Percentiles rank a stretch among this genome's conserved stretches.
Evolutionary conservation across 1,284 basidiomycete genomes (phyloP).

Genomic region (Salmacisia buchloeana): DNA sequence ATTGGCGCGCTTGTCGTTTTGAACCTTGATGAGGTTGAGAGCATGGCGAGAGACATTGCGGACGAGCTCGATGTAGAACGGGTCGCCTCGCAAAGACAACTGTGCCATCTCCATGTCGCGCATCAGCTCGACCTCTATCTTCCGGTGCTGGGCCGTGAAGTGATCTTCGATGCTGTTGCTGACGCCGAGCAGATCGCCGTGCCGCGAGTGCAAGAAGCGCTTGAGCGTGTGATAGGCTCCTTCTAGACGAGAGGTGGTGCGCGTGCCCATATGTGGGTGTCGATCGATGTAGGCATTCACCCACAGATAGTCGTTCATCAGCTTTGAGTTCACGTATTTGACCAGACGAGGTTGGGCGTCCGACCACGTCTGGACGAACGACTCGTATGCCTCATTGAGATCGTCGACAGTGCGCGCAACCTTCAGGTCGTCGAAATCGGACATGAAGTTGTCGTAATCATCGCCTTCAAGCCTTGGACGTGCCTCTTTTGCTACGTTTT

Average conservation of each 20-base stretch:
- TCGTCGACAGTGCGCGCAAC: neutral
- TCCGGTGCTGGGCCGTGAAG: neutral
- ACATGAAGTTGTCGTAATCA: neutral
- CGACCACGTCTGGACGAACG: neutral
- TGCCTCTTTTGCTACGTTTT: neutral
- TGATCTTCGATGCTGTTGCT: neutral
- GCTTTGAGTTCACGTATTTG: neutral
- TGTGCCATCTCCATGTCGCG: neutral
- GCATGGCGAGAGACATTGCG: neutral
- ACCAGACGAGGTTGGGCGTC: neutral
- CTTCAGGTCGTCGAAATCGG: neutral
- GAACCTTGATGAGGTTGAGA: neutral
- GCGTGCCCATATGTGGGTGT: neutral
- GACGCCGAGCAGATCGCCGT: neutral
- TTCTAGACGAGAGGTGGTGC: neutral
- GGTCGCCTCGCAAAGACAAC: neutral
- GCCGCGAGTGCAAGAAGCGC: neutral
- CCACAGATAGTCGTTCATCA: neutral
- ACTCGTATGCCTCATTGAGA: neutral
- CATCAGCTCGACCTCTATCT: neutral
- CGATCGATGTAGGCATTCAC: constrained; percentile 2
- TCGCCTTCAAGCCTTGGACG: neutral
- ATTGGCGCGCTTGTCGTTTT: too few relatives aligned
- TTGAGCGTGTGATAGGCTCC: neutral
- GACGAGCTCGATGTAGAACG: neutral